Percentiles rank a stretch among this genome's conserved stretches.
phyloP scores from a whole-genome alignment of 176 grass and related monocot species.

The Avena eriantha region DNA sequence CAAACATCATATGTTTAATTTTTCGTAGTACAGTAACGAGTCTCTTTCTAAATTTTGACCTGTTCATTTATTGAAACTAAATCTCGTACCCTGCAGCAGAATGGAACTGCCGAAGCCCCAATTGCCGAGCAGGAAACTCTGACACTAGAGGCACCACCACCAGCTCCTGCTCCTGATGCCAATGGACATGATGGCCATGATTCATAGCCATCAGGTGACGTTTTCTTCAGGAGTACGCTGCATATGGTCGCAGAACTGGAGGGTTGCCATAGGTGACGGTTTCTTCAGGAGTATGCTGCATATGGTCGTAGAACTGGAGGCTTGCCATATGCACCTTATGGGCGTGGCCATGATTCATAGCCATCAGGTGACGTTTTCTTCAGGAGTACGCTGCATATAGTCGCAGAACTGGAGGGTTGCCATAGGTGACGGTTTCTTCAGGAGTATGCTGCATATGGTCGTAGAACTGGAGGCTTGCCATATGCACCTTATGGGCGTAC shows the following conservation, averaged over 20 bases:
- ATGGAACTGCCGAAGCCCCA: neutral
- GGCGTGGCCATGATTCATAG: conserved; percentile 29
- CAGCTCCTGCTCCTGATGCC: neutral
- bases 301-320: conserved; percentile 1
- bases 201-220: neutral
- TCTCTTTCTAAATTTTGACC: neutral
- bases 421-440: too few relatives aligned
- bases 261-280: too few relatives aligned
- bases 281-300: too few relatives aligned
- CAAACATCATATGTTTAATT: neutral
- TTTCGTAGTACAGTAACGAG: neutral
- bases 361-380: neutral
- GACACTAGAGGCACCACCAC: neutral
- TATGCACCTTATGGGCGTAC: neutral
- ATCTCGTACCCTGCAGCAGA: conserved; percentile 12
- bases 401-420: too few relatives aligned
- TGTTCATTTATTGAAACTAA: neutral
- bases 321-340: neutral
- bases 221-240: neutral
- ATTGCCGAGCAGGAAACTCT: conserved; percentile 9
- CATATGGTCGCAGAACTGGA: too few relatives aligned
- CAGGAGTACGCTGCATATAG: too few relatives aligned
- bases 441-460: neutral
- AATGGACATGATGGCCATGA: conserved; percentile 47
- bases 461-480: conserved; percentile 2